Conservation (phyloP, 2,329 filamentous ascomycete species). For the Xylaria sp. region DNA sequence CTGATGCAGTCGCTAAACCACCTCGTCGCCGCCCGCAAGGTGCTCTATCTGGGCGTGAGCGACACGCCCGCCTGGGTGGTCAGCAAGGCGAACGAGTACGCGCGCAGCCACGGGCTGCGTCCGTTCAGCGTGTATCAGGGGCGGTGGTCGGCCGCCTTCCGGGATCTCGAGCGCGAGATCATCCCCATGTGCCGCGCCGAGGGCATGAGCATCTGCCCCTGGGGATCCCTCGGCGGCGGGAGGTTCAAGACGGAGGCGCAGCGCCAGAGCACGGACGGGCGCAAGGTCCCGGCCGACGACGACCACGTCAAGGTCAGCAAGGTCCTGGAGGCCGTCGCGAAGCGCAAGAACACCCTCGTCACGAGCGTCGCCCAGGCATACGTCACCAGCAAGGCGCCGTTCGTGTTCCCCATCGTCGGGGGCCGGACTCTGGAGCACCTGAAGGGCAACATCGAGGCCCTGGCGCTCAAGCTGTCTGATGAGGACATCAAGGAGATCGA, state of each 20-base stretch:
- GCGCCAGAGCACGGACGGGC: conserved; percentile 52
- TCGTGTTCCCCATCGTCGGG: conserved; percentile 58
- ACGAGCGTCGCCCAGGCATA: conserved; percentile 62
- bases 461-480: too few species aligned
- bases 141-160: conserved; percentile 60
- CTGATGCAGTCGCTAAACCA: conserved; percentile 70
- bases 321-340: conserved; percentile 62
- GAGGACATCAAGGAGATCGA: conserved; percentile 47
- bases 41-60: conserved; percentile 69
- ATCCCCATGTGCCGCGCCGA: conserved; percentile 66
- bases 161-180: conserved; percentile 72
- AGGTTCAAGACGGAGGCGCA: conserved; percentile 49
- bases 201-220: conserved; percentile 63
- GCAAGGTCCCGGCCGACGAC: conserved; percentile 46
- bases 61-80: conserved; percentile 74
- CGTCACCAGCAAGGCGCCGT: conserved; percentile 51
- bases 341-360: conserved; percentile 57
- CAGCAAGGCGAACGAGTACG: conserved; percentile 69
- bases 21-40: conserved; percentile 62
- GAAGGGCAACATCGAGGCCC: too few species aligned
- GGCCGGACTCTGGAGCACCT: conserved; percentile 49
- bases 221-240: conserved; percentile 60
- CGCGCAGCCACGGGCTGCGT: conserved; percentile 68
- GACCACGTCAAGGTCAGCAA: conserved; percentile 57
- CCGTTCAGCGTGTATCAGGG: conserved; percentile 73